A percentile compares a stretch with the other conserved stretches of the same genome.
Evolutionary conservation across 2,329 filamentous ascomycete genomes (phyloP).

Genomic region (Ceratocystis papillata): DNA sequence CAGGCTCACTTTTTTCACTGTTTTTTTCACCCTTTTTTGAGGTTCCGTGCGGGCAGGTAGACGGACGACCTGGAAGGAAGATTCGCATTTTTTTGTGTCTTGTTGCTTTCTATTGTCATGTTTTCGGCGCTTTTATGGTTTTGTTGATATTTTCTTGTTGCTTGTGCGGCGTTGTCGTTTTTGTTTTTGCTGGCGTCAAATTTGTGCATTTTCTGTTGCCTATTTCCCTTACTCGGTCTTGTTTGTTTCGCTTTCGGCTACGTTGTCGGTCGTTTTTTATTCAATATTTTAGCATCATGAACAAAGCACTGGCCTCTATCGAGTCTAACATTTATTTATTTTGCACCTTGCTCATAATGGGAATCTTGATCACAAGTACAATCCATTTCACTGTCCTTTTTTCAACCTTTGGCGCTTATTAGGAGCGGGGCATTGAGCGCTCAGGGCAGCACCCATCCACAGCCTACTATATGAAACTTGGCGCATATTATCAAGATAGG

Average conservation of each 20-base stretch:
- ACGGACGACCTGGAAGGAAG: background rate
- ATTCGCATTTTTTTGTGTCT: constrained; percentile 11
- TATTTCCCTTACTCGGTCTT: constrained; percentile 3
- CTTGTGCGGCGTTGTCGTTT: constrained; percentile 10
- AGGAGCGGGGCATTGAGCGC: background rate
- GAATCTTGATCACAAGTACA: no score
- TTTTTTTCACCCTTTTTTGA: no score
- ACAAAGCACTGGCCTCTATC: constrained; percentile 5
- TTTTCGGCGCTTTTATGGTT: constrained; percentile 11
- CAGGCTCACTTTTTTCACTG: background rate
- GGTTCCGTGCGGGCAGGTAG: background rate
- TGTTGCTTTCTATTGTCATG: constrained; percentile 7
- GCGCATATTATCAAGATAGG: no score
- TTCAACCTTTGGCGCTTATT: background rate
- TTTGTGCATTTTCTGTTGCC: constrained; percentile 15
- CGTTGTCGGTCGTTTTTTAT: constrained; percentile 15
- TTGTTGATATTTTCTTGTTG: constrained; percentile 10
- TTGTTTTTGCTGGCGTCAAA: constrained; percentile 1
- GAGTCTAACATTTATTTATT: background rate
- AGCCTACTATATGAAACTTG: no score
- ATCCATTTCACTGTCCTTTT: background rate
- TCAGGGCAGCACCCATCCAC: no score
- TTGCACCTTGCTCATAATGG: background rate
- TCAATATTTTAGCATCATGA: constrained; percentile 15
- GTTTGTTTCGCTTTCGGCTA: constrained; percentile 2